Base-by-base conservation (phyloP, 2,329 filamentous ascomycete genomes). In the Hypoxylon sp. region DNA sequence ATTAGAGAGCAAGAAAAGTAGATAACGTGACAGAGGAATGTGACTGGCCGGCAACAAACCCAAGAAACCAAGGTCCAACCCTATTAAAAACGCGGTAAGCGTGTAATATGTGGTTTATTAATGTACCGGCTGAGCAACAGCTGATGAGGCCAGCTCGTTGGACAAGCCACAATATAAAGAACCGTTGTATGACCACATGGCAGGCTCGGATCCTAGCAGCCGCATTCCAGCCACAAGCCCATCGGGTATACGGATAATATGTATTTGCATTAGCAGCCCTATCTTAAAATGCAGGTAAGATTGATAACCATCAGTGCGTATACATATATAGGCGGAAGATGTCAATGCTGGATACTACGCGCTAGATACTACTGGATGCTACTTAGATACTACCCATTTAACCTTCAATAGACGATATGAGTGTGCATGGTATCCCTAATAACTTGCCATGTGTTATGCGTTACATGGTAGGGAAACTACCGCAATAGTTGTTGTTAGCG, bases 151-250 rank as follows among this genome's bases (percentile, higher is more conserved):
- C 14, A 58, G 46, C 63, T 61, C 39, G 51, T 64, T 64, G 46
- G 47, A 62, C 50, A 67, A 71, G 69, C 69, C 69, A 71, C 69
- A 71, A 71, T 71, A 71, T 70, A 71, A 63, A 33, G 52, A 59
- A 70, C 69, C 69, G 69, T 71, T 71, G 69, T 70, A 70, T 67
- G 63, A 70, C 69, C 69, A 71, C 69, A 71, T 71, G 69, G 69
- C 69, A 67, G 35, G 33, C 57, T 44, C 53, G 59, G 60, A 63
- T 53, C 53, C 42, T 59, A 65, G 61, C 66, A 70, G 67, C 69
- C 67, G 69, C 69, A 71, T 70, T 69, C 57, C 17, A 70, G 69
- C 69, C 69, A 71, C 67, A 66, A 52, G 48, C 26, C 54, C 62
- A 37, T 54, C 55, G 42, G 59, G 60, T 67, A 70, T 58, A 52